These are phyloP conservation scores for Xylaria venustula DNA, from an alignment of 495 filamentous ascomycete species.

Conservation along the genomic window DNA sequence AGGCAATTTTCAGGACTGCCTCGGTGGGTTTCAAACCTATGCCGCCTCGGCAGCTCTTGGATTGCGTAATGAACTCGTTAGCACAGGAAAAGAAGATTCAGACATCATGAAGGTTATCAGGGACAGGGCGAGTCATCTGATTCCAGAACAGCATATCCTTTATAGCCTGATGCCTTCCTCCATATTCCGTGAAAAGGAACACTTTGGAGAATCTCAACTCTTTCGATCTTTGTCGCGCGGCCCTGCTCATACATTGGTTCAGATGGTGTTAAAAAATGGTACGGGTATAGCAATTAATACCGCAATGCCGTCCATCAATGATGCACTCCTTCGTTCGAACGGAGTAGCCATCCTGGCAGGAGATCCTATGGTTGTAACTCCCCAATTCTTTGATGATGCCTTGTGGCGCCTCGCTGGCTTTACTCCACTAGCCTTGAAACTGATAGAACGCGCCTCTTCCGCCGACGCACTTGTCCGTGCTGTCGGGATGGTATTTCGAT, in stretches of 20 bases:
- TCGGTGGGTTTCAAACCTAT: conserved; percentile 96
- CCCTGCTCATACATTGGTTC: conserved; percentile 68
- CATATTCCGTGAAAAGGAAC: conserved; percentile 74
- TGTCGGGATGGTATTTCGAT: conserved; percentile 78
- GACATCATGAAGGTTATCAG: conserved; percentile 88
- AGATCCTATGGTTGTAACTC: conserved; percentile 75
- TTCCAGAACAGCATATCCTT: conserved; percentile 80
- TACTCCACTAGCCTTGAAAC: conserved; percentile 75
- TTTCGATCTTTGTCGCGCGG: conserved; percentile 73
- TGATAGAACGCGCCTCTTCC: conserved; percentile 74
- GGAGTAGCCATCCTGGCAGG: conserved; percentile 81
- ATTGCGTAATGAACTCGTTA: conserved; percentile 85
- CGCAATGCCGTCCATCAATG: conserved; percentile 83
- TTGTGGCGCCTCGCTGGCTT: conserved; percentile 89
- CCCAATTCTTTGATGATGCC: conserved; percentile 85
- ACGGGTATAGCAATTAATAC: conserved; percentile 85
- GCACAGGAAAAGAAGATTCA: conserved; percentile 87
- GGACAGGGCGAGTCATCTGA: conserved; percentile 71
- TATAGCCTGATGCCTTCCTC: conserved; percentile 79
- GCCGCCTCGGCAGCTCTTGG: conserved; percentile 89
- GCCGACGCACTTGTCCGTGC: conserved; percentile 68
- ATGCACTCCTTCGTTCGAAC: conserved; percentile 73
- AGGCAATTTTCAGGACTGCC: conserved; percentile 93
- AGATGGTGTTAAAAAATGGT: conserved; percentile 67
- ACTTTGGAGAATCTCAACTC: conserved; percentile 69